Percentiles rank a stretch among this genome's conserved stretches.
These are phyloP conservation scores for Brassica incana DNA, from an alignment of 345 rosid species.

Conservation along the genomic window DNA sequence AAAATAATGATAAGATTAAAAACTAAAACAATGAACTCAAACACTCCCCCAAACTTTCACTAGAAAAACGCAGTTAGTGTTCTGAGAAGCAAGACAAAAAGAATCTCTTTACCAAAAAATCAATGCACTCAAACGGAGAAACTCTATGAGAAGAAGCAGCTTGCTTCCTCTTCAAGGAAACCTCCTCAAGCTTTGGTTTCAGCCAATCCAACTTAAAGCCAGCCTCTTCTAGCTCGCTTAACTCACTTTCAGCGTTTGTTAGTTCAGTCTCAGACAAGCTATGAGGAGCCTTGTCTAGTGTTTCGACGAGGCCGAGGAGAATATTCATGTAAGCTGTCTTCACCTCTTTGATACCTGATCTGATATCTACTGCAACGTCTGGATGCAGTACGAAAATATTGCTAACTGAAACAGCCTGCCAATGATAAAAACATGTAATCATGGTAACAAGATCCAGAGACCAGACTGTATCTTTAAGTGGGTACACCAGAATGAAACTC, in stretches of 20 bases:
- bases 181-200: not conserved
- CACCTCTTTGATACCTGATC: conserved; percentile 3
- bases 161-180: not conserved
- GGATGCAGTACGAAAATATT: not conserved
- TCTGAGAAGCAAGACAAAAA: conserved; percentile 23
- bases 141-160: not conserved
- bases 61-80: not conserved
- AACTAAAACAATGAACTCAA: not conserved
- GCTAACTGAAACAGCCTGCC: not conserved
- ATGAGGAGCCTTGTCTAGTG: conserved; percentile 1
- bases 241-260: not conserved
- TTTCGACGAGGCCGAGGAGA: conserved; percentile 14
- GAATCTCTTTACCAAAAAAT: not conserved
- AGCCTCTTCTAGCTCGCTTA: conserved; percentile 9
- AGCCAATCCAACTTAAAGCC: conserved; percentile 17
- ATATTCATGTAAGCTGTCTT: conserved; percentile 16
- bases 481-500: not conserved
- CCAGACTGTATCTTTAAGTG: not conserved
- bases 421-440: not conserved
- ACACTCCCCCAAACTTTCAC: not conserved
- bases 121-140: not conserved
- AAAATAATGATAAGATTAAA: not conserved
- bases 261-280: conserved; percentile 19
- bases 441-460: not conserved
- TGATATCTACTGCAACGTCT: conserved; percentile 19